Evolutionary conservation across 352 stramenopile species (phyloP).

Genomic region (Pythium myriotylum): DNA sequence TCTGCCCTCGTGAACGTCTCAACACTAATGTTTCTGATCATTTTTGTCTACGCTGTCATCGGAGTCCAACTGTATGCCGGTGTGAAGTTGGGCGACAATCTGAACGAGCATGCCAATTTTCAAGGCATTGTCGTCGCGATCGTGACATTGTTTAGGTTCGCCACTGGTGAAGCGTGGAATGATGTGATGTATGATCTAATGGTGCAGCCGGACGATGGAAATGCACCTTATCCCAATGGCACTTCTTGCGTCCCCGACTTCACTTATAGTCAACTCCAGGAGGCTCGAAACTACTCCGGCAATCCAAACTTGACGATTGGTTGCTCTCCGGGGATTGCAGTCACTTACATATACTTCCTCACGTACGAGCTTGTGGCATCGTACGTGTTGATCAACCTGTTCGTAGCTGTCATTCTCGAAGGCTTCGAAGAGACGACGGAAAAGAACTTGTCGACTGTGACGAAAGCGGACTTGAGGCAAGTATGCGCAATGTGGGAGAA

Average conservation of each 20-base stretch:
- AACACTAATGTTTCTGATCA: constrained; percentile 64
- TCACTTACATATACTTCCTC: constrained; percentile 71
- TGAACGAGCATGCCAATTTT: constrained; percentile 74
- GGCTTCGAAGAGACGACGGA: constrained; percentile 66
- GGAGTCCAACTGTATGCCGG: constrained; percentile 75
- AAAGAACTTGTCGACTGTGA: constrained; percentile 38
- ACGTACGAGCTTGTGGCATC: constrained; percentile 63
- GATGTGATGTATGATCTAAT: constrained; percentile 81
- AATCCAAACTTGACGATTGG: constrained; percentile 42
- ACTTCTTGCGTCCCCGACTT: constrained; percentile 43
- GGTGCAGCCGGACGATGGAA: constrained; percentile 33
- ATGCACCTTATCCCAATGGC: constrained; percentile 32
- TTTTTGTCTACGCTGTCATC: constrained; percentile 82
- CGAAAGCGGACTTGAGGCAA: constrained; percentile 39
- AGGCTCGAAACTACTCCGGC: constrained; percentile 26
- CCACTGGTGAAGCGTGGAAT: constrained; percentile 78
- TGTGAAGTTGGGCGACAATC: constrained; percentile 49
- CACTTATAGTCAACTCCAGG: constrained; percentile 33
- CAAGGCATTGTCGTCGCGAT: constrained; percentile 50
- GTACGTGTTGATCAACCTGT: constrained; percentile 80
- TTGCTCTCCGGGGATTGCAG: constrained; percentile 34
- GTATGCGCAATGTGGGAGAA: constrained; percentile 38
- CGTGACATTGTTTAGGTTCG: constrained; percentile 65
- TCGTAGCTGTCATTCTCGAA: constrained; percentile 83
- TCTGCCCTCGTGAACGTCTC: constrained; percentile 78